Evolutionary conservation across 768 basidiomycete genomes (phyloP).

Genomic region (Boletus edulis): DNA sequence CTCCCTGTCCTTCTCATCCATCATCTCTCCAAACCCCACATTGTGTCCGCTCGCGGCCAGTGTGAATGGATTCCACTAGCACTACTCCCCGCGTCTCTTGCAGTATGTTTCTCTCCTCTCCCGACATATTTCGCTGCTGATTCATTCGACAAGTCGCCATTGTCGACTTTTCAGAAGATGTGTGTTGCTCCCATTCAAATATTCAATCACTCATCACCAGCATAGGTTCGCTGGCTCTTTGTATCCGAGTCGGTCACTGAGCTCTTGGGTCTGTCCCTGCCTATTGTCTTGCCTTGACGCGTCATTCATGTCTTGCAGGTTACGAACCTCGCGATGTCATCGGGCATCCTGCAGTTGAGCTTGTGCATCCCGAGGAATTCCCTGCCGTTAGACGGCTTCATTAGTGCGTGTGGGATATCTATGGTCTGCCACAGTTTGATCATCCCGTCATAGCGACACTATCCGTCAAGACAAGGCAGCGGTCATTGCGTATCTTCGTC

Average conservation of each 20-base stretch:
- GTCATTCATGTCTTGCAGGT: conserved; percentile 38
- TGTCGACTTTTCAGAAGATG: conserved; percentile 77
- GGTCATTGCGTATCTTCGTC: conserved; percentile 71
- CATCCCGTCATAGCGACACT: conserved; percentile 51
- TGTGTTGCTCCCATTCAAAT: conserved; percentile 26
- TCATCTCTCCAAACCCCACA: not conserved
- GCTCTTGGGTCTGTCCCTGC: conserved; percentile 47
- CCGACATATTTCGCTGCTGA: conserved; percentile 6
- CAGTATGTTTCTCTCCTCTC: conserved; percentile 48
- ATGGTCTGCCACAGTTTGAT: not conserved
- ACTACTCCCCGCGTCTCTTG: conserved; percentile 69
- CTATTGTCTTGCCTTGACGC: not conserved
- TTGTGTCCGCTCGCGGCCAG: not conserved
- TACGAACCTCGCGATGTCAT: conserved; percentile 73
- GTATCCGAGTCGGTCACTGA: conserved; percentile 65
- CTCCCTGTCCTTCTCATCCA: not conserved
- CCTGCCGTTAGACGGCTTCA: conserved; percentile 63
- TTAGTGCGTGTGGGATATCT: conserved; percentile 43
- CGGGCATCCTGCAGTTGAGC: conserved; percentile 65
- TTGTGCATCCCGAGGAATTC: conserved; percentile 82
- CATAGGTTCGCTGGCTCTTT: conserved; percentile 64
- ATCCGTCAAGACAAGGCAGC: conserved; percentile 80
- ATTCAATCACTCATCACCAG: not conserved
- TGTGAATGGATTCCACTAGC: conserved; percentile 35
- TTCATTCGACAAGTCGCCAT: conserved; percentile 56